Conservation (phyloP, 2,329 filamentous ascomycete species). For the Neocucurbitaria cava region DNA sequence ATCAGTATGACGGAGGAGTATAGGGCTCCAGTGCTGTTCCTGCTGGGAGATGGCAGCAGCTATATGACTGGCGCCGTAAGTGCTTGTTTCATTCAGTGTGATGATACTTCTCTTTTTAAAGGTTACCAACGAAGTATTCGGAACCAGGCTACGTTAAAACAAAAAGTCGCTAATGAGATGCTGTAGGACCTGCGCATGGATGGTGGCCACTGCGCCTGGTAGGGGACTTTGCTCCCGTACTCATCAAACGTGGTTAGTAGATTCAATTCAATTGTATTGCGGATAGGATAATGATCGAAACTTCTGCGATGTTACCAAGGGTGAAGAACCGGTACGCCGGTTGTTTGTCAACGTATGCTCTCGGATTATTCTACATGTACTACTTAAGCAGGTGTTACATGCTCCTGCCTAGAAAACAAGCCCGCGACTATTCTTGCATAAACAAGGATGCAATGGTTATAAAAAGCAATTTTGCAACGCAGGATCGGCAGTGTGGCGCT, state of each 20-base stretch:
- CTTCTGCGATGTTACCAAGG: too few relatives aligned
- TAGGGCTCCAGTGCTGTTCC: conserved; percentile 37
- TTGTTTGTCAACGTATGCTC: too few relatives aligned
- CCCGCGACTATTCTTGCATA: background rate
- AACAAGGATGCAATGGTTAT: background rate
- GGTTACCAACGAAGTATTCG: background rate
- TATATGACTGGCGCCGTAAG: conserved; percentile 67
- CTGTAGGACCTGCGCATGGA: conserved; percentile 50
- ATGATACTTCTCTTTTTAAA: background rate
- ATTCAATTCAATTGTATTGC: too few relatives aligned
- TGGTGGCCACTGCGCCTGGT: conserved; percentile 51
- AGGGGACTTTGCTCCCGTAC: background rate
- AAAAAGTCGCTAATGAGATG: background rate
- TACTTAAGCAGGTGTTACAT: too few relatives aligned
- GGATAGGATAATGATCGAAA: too few relatives aligned
- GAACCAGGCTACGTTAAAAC: background rate
- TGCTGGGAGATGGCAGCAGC: conserved; percentile 53
- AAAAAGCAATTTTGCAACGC: background rate
- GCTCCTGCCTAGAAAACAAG: background rate
- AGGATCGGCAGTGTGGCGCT: background rate
- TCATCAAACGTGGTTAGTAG: too few relatives aligned
- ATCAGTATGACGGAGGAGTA: conserved; percentile 42
- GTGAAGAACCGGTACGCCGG: too few relatives aligned
- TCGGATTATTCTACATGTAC: too few relatives aligned
- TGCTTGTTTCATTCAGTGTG: background rate